Percentiles rank a stretch among this genome's conserved stretches.
phyloP scores from a whole-genome alignment of 2,329 filamentous ascomycete species.

The Neofusicoccum sp. region DNA sequence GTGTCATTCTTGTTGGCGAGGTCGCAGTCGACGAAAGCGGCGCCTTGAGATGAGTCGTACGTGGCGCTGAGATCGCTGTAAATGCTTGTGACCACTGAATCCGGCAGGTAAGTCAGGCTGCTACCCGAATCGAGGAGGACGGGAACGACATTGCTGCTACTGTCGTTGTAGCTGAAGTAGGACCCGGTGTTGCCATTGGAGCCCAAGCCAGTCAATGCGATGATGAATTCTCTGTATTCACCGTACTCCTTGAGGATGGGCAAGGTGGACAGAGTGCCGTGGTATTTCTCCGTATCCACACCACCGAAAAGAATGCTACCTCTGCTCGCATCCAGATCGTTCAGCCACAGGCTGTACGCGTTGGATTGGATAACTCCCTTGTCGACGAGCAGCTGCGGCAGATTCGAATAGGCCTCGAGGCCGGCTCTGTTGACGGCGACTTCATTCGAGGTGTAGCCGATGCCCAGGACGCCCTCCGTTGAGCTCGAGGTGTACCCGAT shows the following conservation, averaged over 20 bases:
- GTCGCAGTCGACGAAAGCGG: constrained; percentile 55
- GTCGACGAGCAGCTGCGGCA: constrained; percentile 63
- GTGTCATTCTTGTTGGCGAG: constrained; percentile 49
- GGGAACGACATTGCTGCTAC: constrained; percentile 43
- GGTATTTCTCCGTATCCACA: constrained; percentile 73
- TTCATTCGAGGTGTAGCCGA: constrained; percentile 80
- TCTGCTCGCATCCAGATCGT: constrained; percentile 58
- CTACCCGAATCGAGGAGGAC: constrained; percentile 74
- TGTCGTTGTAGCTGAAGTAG: constrained; percentile 39
- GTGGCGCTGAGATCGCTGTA: constrained; percentile 42
- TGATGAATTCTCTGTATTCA: constrained; percentile 54
- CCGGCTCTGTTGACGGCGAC: constrained; percentile 63
- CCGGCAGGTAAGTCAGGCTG: constrained; percentile 68
- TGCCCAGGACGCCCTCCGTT: constrained; percentile 72
- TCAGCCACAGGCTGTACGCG: constrained; percentile 68
- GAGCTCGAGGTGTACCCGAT: constrained; percentile 64
- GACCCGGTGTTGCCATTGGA: constrained; percentile 34
- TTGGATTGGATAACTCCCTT: constrained; percentile 62
- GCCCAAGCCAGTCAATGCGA: constrained; percentile 49
- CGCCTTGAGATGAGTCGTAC: constrained; percentile 41
- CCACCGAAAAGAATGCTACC: constrained; percentile 77
- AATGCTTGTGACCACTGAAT: constrained; percentile 52
- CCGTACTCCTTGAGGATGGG: constrained; percentile 53
- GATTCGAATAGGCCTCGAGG: constrained; percentile 53
- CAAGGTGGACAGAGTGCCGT: constrained; percentile 61